Evolutionary conservation across 2,329 filamentous ascomycete genomes (phyloP).

Genomic region (Penicillium nordicum): DNA sequence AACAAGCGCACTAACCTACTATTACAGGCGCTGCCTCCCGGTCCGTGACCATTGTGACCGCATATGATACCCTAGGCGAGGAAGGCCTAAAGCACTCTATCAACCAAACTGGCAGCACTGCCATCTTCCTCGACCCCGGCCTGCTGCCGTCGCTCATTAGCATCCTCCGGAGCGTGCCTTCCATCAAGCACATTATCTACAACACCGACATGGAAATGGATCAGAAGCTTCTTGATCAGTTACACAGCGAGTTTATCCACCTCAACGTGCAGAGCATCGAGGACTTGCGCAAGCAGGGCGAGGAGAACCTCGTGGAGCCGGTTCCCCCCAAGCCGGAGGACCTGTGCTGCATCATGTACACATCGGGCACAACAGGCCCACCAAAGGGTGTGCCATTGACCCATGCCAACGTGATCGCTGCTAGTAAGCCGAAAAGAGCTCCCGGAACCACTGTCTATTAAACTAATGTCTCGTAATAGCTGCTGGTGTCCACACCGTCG

Average conservation of each 20-base stretch:
- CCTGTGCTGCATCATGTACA: constrained; percentile 77
- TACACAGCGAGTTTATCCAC: constrained; percentile 53
- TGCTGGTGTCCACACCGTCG: constrained; percentile 73
- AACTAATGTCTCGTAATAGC: constrained; percentile 45
- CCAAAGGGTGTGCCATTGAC: constrained; percentile 86
- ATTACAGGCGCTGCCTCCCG: constrained; percentile 65
- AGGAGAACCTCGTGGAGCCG: constrained; percentile 67
- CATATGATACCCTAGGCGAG: constrained; percentile 87
- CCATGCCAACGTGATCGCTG: constrained; percentile 75
- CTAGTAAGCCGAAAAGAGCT: constrained; percentile 52
- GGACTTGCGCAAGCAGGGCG: constrained; percentile 52
- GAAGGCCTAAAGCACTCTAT: constrained; percentile 83
- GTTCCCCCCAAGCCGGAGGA: constrained; percentile 71
- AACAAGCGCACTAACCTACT: neutral
- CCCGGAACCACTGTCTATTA: constrained; percentile 9
- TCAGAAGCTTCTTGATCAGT: constrained; percentile 52
- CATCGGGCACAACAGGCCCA: constrained; percentile 82
- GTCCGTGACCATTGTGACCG: constrained; percentile 86
- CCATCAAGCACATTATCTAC: constrained; percentile 57
- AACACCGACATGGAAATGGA: constrained; percentile 54
- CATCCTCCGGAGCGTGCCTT: constrained; percentile 54
- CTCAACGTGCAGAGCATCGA: constrained; percentile 55
- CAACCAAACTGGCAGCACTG: constrained; percentile 71
- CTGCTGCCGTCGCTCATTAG: constrained; percentile 61
- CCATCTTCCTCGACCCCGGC: constrained; percentile 83